Conservation (phyloP, 1,284 basidiomycete species). For the Bjerkandera adusta region DNA sequence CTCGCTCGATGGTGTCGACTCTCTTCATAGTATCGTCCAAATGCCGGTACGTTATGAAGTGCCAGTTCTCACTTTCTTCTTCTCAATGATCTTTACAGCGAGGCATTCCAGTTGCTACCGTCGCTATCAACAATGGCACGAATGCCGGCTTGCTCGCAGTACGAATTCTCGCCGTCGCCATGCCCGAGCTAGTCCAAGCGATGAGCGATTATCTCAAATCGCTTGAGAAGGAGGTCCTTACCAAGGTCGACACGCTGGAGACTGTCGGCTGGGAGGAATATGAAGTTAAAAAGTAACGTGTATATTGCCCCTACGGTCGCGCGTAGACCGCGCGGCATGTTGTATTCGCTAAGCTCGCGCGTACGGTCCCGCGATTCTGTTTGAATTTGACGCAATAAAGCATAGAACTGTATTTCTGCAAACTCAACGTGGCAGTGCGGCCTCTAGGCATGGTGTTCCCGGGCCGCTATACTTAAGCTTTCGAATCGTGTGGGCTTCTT, state of each 20-base stretch:
- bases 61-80: background rate
- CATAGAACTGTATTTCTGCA: too few relatives aligned
- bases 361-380: too few relatives aligned
- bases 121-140: slow-evolving; percentile 95
- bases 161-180: slow-evolving; percentile 79
- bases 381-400: too few relatives aligned
- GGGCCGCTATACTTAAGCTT: too few relatives aligned
- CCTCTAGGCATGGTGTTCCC: too few relatives aligned
- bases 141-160: slow-evolving; percentile 94
- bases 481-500: too few relatives aligned
- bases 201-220: slow-evolving; percentile 79
- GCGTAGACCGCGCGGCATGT: too few relatives aligned
- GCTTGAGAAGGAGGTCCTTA: slow-evolving; percentile 82
- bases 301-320: too few relatives aligned
- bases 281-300: slow-evolving; percentile 38
- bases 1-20: slow-evolving; percentile 93
- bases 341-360: too few relatives aligned
- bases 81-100: slow-evolving; percentile 47
- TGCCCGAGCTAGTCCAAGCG: slow-evolving; percentile 61
- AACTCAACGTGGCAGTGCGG: too few relatives aligned
- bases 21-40: slow-evolving; percentile 95
- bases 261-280: slow-evolving; percentile 89
- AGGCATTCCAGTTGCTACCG: slow-evolving; percentile 95
- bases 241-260: slow-evolving; percentile 78
- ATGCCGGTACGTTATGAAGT: slow-evolving; percentile 79